Base-by-base conservation (phyloP, 371 early-diverging fungal species). In the Mortierella sp. region DNA sequence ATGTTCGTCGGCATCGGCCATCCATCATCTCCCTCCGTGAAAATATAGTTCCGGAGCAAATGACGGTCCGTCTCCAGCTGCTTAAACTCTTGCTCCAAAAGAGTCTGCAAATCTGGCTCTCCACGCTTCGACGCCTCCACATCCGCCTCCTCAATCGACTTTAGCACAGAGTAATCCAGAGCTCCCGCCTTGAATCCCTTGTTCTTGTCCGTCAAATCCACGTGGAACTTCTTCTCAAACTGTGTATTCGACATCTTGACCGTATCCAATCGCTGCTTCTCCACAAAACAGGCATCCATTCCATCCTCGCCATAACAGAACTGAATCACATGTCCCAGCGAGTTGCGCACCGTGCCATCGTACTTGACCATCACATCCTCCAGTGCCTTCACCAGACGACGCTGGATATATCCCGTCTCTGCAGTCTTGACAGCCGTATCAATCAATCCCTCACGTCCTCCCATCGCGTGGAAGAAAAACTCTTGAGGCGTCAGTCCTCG, bases 391-490 rank as follows among this genome's bases (percentile, higher is more conserved):
- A 99, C 96, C 37, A 99, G 87, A 84, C 99, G 95, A 81, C 99
- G 97, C 84, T 99, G 99, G 70, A 99, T 99, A 84, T 99, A 99
- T 53, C 99, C 99, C 6, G 99, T 99, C 83, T 99, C 99, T 26
- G 99, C 99, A 19, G 99, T 99, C 84, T 99, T 99, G 64, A 99
- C 98, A 62, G 99, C 99, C 46, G 99, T 99, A 87, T 99, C 99
- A 81, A 99, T 99, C 63, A 94, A 83, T 84, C 93, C 99, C 90
- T 99, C 99, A 87, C 99, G 94, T 80, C 99, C 99, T 86, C 99
- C 99, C 99, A 99, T 99, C 29, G 99, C 99, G 87, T 99, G 99
- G 93, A 99, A 99, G 85, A 97, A 99, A 87, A 99, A 99, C 85
- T 99, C 99, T 53, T 95, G 94, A 9, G 99, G 99, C 2, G 96